These are phyloP conservation scores for Artemisia tridentata DNA, from an alignment of 129 eudicot genomes.

Conservation along the genomic window DNA sequence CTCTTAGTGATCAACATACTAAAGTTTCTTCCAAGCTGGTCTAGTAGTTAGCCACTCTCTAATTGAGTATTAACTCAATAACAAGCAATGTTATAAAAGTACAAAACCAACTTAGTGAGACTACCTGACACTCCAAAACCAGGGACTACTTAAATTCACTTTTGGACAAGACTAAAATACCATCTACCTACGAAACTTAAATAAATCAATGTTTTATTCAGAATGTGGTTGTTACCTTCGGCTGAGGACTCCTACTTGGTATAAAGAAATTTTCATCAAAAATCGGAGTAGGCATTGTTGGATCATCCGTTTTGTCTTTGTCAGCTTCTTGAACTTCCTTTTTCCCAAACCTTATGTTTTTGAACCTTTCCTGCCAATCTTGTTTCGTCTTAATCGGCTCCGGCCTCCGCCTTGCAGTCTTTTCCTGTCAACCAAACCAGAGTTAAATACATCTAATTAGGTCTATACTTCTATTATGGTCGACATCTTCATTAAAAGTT, in stretches of 20 bases:
- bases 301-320: constrained; percentile 53
- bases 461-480: neutral
- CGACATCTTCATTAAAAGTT: neutral
- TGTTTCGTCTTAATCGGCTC: constrained; percentile 67
- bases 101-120: neutral
- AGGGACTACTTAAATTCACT: neutral
- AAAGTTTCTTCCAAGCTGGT: neutral
- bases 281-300: constrained; percentile 50
- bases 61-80: neutral
- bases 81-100: neutral
- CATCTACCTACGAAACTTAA: neutral
- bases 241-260: constrained; percentile 32
- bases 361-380: constrained; percentile 89
- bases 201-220: neutral
- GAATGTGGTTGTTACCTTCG: constrained; percentile 43
- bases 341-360: constrained; percentile 69
- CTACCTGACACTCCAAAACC: constrained; percentile 2
- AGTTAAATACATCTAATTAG: neutral
- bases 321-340: constrained; percentile 63
- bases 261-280: constrained; percentile 66
- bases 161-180: neutral
- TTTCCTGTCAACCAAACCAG: constrained; percentile 37
- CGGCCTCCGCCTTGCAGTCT: constrained; percentile 57
- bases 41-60: neutral
- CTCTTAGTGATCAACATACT: neutral